These are phyloP conservation scores for Sechiopsis laciniata DNA, from an alignment of 306 rosid genomes.

Conservation along the genomic window DNA sequence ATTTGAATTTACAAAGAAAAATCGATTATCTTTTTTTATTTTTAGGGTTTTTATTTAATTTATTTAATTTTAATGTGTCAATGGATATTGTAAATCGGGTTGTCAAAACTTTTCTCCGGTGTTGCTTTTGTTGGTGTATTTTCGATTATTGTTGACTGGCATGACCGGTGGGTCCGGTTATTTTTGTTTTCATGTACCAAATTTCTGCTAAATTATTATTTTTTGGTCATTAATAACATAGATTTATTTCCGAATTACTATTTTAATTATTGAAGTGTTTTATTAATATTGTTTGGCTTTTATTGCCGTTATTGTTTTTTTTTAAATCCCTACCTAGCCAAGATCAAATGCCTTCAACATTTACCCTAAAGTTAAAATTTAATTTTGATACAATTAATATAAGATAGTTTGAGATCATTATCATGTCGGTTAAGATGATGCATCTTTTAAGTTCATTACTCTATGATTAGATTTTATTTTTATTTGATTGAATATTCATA, in stretches of 20 bases:
- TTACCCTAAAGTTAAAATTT: no score
- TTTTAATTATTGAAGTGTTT: not conserved
- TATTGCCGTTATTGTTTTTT: no score
- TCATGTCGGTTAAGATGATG: no score
- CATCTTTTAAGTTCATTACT: no score
- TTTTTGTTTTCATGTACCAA: not conserved
- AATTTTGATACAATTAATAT: no score
- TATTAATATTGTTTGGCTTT: no score
- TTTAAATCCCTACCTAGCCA: no score
- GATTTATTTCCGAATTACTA: not conserved
- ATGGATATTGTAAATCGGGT: constrained; percentile 11
- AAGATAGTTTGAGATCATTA: no score
- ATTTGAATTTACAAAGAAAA: not conserved
- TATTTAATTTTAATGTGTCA: no score
- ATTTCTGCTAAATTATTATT: not conserved
- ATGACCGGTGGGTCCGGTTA: constrained; percentile 8
- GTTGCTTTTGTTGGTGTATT: constrained; percentile 2
- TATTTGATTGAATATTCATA: no score
- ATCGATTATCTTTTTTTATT: not conserved
- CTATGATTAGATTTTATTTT: no score
- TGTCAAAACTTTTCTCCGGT: not conserved
- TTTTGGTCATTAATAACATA: not conserved
- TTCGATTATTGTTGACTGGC: constrained; percentile 1
- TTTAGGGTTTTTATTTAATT: not conserved
- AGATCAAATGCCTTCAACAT: no score